Evolutionary conservation across 2,329 filamentous ascomycete genomes (phyloP), one percentile per base, ranked within the genome.

Genomic region (Colletotrichum spaethianum): DNA sequence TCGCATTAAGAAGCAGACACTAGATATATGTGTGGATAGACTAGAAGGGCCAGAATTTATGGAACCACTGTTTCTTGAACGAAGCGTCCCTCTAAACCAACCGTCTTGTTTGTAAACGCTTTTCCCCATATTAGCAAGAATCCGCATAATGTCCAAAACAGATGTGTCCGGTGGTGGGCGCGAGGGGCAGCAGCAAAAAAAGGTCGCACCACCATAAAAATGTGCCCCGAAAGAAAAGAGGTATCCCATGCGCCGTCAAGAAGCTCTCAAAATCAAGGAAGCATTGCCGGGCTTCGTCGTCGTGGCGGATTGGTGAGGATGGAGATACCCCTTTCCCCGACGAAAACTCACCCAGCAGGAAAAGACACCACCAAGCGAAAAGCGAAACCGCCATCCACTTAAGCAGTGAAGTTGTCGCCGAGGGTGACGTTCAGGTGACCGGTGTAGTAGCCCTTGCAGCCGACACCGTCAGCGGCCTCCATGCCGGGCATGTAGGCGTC

Each of bases 401-500:
- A 70, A 12, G 26, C 3, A 40, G 38, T 33, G 55, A 72, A 72
- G 23, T 72, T 60, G 76, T 80, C 80, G 75, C 78, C 80, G 56
- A 85, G 77, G 42, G 75, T 77, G 74, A 82, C 76, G 4, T 70
- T 63, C 9, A 85, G 75, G 73, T 73, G 69, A 59, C 77, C 76
- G 36, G 76, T 73, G 40, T 76, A 64, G 70, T 76, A 73, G 63
- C 83, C 61, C 79, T 85, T 86, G 74, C 84, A 80, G 53, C 84
- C 84, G 20, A 83, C 53, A 55, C 84, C 84, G 63, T 85, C 84
- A 0, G 66, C 36, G 38, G 70, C 80, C 75, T 84, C 79, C 74
- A 79, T 83, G 63, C 82, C 81, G 23, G 60, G 74, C 61, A 80
- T 74, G 79, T 83, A 86, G 57, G 83, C 81, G 74, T 83, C 84